Evolutionary conservation across 2,329 filamentous ascomycete species (phyloP).

Genomic region (Pseudohalonectria lignicola): DNA sequence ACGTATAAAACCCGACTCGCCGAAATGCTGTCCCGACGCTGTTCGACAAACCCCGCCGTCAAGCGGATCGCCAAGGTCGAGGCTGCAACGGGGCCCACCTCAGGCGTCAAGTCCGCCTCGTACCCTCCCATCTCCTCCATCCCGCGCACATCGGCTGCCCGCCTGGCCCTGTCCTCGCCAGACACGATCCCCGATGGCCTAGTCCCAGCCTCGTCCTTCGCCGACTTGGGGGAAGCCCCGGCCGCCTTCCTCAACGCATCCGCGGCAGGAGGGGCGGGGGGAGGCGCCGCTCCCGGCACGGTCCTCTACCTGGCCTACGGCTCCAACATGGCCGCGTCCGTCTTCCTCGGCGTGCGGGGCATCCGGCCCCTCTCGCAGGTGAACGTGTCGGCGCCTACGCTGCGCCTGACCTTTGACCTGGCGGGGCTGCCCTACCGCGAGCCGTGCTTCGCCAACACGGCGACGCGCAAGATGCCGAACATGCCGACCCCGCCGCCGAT

Average conservation of each 20-base stretch:
- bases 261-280: too few species aligned
- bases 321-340: slow-evolving; percentile 73
- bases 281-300: slow-evolving; percentile 19
- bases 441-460: slow-evolving; percentile 84
- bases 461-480: slow-evolving; percentile 42
- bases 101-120: too few species aligned
- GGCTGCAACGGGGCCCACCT: too few species aligned
- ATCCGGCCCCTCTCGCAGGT: slow-evolving; percentile 73
- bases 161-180: slow-evolving; percentile 20
- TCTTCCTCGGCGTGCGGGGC: slow-evolving; percentile 66
- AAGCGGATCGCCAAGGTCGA: too few species aligned
- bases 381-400: slow-evolving; percentile 69
- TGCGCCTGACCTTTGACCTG: slow-evolving; percentile 75
- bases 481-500: slow-evolving; percentile 13
- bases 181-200: slow-evolving; percentile 11
- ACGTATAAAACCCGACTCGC: too few species aligned
- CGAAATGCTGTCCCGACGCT: too few species aligned
- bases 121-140: slow-evolving; percentile 20
- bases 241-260: too few species aligned
- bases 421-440: slow-evolving; percentile 78
- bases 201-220: slow-evolving; percentile 7
- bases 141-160: slow-evolving; percentile 23
- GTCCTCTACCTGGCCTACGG: slow-evolving; percentile 83
- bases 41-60: too few species aligned
- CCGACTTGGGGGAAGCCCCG: too few species aligned